Conservation (phyloP, 2,329 filamentous ascomycete genomes). For the Chalaropsis ovoidea region DNA sequence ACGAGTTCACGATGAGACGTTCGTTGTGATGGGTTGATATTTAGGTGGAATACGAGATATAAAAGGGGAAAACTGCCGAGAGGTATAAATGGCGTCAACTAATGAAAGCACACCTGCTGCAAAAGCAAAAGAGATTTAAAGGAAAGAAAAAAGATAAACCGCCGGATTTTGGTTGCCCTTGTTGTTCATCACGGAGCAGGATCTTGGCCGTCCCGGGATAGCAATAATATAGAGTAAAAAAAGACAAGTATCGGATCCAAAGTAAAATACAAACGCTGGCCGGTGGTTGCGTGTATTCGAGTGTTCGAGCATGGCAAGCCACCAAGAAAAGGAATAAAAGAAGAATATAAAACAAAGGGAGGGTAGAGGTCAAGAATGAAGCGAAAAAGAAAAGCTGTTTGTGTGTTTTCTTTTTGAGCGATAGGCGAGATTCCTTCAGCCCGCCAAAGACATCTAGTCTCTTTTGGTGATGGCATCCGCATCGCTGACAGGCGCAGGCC, state of each 20-base stretch:
- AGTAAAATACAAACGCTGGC: too few relatives aligned
- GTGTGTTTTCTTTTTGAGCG: neutral
- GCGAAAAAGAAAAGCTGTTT: neutral
- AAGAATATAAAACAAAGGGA: neutral
- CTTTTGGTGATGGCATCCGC: constrained; percentile 8
- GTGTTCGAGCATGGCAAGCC: neutral
- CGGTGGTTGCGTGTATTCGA: too few relatives aligned
- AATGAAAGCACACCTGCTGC: neutral
- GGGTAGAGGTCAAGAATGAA: neutral
- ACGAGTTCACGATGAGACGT: neutral
- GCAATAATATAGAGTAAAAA: too few relatives aligned
- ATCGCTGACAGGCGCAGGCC: neutral
- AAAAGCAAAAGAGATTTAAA: neutral
- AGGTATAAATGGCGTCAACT: constrained; percentile 5
- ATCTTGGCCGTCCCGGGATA: too few relatives aligned
- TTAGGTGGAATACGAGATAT: neutral
- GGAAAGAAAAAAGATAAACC: neutral
- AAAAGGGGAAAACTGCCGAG: neutral
- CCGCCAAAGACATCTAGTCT: constrained; percentile 9
- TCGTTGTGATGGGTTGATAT: neutral
- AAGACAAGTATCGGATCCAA: too few relatives aligned
- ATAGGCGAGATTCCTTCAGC: neutral
- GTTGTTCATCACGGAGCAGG: too few relatives aligned
- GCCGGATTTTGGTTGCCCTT: neutral
- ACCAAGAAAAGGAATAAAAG: neutral